Conservation (phyloP, 164 flowering plant genomes). For the Stephania japonica region DNA sequence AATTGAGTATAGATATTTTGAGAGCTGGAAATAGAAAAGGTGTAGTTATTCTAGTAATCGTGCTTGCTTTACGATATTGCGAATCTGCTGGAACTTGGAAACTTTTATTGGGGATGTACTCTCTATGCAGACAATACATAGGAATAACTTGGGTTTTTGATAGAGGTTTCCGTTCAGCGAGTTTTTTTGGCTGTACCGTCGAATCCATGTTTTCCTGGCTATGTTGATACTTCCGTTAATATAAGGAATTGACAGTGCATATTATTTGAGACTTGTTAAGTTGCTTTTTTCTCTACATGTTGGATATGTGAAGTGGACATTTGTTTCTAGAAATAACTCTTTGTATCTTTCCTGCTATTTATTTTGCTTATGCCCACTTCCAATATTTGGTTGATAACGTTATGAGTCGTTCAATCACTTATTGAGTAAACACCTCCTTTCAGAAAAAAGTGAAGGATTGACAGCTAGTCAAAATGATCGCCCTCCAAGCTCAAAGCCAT, state of each 20-base stretch:
- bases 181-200: not conserved
- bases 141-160: not conserved
- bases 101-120: not conserved
- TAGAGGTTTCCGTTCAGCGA: not conserved
- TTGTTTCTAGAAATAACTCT: not conserved
- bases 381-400: not conserved
- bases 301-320: not conserved
- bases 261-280: not conserved
- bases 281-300: not conserved
- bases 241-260: not conserved
- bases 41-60: not conserved
- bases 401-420: not conserved
- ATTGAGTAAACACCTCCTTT: constrained; percentile 6
- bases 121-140: not conserved
- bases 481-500: constrained; percentile 39
- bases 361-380: not conserved
- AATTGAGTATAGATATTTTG: not conserved
- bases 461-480: constrained; percentile 39
- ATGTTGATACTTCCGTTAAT: not conserved
- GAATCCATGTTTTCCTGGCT: not conserved
- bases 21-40: not conserved
- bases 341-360: not conserved
- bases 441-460: constrained; percentile 39
- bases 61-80: not conserved
- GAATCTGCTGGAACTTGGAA: not conserved